Percentiles rank a stretch among this genome's conserved stretches.
These are phyloP conservation scores for Ogataea corticis DNA, from an alignment of 805 yeast genomes.

Conservation along the genomic window DNA sequence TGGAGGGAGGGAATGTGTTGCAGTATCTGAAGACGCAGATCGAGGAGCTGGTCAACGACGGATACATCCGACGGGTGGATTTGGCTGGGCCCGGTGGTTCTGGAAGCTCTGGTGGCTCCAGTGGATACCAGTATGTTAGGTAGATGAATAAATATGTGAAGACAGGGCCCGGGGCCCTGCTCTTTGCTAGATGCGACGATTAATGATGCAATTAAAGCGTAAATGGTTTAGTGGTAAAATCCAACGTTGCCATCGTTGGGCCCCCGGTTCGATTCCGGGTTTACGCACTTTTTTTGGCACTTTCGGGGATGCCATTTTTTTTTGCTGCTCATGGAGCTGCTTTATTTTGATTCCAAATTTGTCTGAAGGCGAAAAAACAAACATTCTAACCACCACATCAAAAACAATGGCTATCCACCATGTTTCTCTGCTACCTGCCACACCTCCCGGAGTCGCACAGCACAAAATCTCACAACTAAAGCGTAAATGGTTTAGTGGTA, in stretches of 20 bases:
- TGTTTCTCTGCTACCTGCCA: too few relatives aligned
- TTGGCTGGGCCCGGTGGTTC: too few relatives aligned
- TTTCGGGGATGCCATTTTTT: neutral
- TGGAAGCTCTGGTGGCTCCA: constrained; percentile 23
- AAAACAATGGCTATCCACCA: too few relatives aligned
- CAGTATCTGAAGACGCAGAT: constrained; percentile 31
- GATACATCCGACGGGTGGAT: constrained; percentile 32
- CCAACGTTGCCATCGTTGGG: constrained; percentile 30
- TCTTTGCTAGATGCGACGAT: too few relatives aligned
- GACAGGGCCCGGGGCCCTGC: too few relatives aligned
- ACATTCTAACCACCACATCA: too few relatives aligned
- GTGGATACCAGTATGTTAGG: neutral
- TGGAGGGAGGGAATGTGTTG: constrained; percentile 6
- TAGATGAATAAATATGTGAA: neutral
- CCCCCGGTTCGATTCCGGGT: constrained; percentile 32
- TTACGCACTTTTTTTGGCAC: constrained; percentile 19
- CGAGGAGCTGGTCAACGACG: constrained; percentile 39
- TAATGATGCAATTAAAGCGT: constrained; percentile 9
- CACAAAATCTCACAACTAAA: neutral
- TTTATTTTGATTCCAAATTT: too few relatives aligned
- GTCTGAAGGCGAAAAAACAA: too few relatives aligned
- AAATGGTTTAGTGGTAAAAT: constrained; percentile 30
- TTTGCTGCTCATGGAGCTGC: too few relatives aligned
- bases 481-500: constrained; percentile 29
- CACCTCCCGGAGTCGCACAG: too few relatives aligned